Conservation (phyloP, 768 basidiomycete genomes). For the Daedalea quercina region DNA sequence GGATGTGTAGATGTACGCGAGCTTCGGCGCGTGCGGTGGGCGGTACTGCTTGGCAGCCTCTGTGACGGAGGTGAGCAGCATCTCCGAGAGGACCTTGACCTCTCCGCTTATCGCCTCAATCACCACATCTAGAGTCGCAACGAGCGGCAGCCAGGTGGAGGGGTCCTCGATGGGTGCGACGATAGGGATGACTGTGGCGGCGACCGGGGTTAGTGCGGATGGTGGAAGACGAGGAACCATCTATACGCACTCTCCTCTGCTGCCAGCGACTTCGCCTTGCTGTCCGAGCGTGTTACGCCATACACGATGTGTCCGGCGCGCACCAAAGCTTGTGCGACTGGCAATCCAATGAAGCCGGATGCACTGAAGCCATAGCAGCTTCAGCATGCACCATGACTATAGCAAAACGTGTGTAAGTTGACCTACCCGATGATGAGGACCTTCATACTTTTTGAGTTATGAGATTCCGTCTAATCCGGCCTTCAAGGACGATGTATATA, state of each 20-base stretch:
- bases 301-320: constrained; percentile 42
- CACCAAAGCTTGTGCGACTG: constrained; percentile 36
- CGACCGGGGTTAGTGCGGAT: no score
- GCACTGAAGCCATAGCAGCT: constrained; percentile 24
- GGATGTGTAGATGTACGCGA: constrained; percentile 39
- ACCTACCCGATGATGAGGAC: constrained; percentile 21
- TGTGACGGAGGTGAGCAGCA: constrained; percentile 20
- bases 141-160: constrained; percentile 20
- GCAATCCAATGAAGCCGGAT: constrained; percentile 38
- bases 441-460: constrained; percentile 11
- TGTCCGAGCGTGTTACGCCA: constrained; percentile 33
- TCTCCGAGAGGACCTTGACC: constrained; percentile 14
- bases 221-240: no score
- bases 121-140: constrained; percentile 28
- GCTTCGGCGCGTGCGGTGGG: constrained; percentile 27
- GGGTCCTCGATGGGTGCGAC: constrained; percentile 20
- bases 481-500: no score
- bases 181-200: constrained; percentile 30
- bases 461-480: background rate
- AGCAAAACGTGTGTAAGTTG: background rate
- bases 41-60: constrained; percentile 21
- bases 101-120: constrained; percentile 26
- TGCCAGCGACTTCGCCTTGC: constrained; percentile 27
- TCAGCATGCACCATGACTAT: background rate
- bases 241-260: constrained; percentile 33